Evolutionary conservation across 805 yeast genomes (phyloP).

Genomic region (Starmera amethionina): DNA sequence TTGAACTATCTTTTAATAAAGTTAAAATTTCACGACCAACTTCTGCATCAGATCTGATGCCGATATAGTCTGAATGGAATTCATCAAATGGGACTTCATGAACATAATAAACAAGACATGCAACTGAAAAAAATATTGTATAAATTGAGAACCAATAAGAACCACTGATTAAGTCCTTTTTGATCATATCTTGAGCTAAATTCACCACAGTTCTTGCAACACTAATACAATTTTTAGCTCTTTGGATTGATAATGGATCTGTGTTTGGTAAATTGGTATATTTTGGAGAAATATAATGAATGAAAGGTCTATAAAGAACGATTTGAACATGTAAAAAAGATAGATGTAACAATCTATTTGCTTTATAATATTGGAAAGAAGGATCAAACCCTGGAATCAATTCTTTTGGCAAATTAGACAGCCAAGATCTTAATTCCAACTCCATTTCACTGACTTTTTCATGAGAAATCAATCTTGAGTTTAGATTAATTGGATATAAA

Average conservation of each 20-base stretch:
- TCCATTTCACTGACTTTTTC: constrained; percentile 52
- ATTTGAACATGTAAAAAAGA: constrained; percentile 71
- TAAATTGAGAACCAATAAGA: constrained; percentile 90
- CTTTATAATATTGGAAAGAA: constrained; percentile 51
- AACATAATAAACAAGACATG: constrained; percentile 73
- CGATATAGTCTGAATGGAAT: constrained; percentile 40
- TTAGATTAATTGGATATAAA: constrained; percentile 55
- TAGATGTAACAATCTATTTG: constrained; percentile 63
- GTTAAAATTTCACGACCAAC: constrained; percentile 69
- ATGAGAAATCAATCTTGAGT: constrained; percentile 16
- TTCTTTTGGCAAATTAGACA: constrained; percentile 57
- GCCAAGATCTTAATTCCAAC: constrained; percentile 61
- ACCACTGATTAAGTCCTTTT: constrained; percentile 61
- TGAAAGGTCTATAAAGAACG: constrained; percentile 78
- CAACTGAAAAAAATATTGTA: constrained; percentile 81
- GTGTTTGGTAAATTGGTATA: constrained; percentile 22
- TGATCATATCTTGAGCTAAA: constrained; percentile 71
- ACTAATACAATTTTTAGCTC: constrained; percentile 76
- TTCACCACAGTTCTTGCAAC: constrained; percentile 78
- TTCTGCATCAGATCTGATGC: constrained; percentile 69
- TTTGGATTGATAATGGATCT: constrained; percentile 55
- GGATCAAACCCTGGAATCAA: constrained; percentile 66
- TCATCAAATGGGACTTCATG: constrained; percentile 43
- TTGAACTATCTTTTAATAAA: constrained; percentile 59
- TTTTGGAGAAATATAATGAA: constrained; percentile 67